Conservation (phyloP, 345 rosid species). For the Sisymbrium altissimum region DNA sequence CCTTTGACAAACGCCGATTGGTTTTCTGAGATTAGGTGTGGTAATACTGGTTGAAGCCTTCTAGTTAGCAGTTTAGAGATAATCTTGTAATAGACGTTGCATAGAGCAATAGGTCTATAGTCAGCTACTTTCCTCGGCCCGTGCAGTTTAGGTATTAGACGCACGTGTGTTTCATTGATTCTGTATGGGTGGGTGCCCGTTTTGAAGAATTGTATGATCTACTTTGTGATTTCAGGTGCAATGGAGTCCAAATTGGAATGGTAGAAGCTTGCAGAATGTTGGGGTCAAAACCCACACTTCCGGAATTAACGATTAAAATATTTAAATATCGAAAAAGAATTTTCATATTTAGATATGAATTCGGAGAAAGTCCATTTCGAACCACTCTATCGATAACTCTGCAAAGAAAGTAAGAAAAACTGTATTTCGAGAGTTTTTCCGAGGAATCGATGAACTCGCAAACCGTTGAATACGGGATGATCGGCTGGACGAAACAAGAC, state of each 20-base stretch:
- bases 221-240: fast-evolving
- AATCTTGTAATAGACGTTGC: not conserved
- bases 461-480: no score
- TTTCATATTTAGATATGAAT: no score
- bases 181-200: fast-evolving
- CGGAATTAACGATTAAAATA: no score
- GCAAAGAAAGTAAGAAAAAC: no score
- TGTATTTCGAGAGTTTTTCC: no score
- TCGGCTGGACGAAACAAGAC: no score
- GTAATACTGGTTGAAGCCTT: not conserved
- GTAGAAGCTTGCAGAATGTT: not conserved
- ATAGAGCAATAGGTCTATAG: not conserved
- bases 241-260: not conserved
- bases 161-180: not conserved
- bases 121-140: not conserved
- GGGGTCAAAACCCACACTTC: no score
- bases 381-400: no score
- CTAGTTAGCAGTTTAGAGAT: not conserved
- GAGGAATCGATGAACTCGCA: no score
- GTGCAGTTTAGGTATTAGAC: not conserved
- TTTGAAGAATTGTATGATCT: not conserved
- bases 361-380: no score
- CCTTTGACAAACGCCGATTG: not conserved
- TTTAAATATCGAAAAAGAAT: no score
- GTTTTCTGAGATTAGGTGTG: no score